phyloP scores from a whole-genome alignment of 2,329 filamentous ascomycete genomes.

The Boeremia lycopersici region DNA sequence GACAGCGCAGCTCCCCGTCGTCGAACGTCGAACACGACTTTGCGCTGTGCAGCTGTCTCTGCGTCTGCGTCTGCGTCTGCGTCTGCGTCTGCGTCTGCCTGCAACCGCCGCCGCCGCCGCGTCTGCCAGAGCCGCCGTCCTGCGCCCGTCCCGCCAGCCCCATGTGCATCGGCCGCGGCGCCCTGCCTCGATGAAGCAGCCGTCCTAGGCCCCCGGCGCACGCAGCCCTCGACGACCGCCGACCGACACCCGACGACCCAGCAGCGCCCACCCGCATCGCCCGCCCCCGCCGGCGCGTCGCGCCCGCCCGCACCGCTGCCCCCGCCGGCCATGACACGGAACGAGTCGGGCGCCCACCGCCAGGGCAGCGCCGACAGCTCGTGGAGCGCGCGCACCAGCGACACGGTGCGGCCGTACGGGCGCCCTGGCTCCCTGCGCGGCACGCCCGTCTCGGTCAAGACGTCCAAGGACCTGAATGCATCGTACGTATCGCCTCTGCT shows the following conservation, averaged over 20 bases:
- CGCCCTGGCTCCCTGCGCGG: slow-evolving; percentile 46
- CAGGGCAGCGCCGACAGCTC: slow-evolving; percentile 71
- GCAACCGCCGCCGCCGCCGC: not conserved
- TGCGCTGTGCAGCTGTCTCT: not conserved
- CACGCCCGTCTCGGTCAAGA: slow-evolving; percentile 58
- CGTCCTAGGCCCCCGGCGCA: slow-evolving; percentile 43
- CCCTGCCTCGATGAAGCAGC: slow-evolving; percentile 47
- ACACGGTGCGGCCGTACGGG: slow-evolving; percentile 63
- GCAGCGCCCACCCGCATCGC: not conserved
- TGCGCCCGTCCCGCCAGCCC: slow-evolving; percentile 2
- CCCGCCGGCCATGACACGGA: slow-evolving; percentile 64
- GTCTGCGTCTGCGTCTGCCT: not conserved
- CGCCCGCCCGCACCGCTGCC: slow-evolving; percentile 11
- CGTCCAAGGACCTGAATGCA: slow-evolving; percentile 56
- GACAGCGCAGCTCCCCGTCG: slow-evolving; percentile 5
- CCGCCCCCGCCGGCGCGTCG: slow-evolving; percentile 9
- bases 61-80: slow-evolving; percentile 7
- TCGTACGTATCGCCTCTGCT: slow-evolving; percentile 49
- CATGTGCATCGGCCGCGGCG: slow-evolving; percentile 22
- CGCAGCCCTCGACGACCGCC: slow-evolving; percentile 35
- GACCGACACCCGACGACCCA: slow-evolving; percentile 1
- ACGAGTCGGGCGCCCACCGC: slow-evolving; percentile 68
- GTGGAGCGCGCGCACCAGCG: slow-evolving; percentile 69
- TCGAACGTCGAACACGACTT: slow-evolving; percentile 6
- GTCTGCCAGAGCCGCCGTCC: too few relatives aligned